Conservation (phyloP, 1,139 yeast species). For the Pichia sp. region DNA sequence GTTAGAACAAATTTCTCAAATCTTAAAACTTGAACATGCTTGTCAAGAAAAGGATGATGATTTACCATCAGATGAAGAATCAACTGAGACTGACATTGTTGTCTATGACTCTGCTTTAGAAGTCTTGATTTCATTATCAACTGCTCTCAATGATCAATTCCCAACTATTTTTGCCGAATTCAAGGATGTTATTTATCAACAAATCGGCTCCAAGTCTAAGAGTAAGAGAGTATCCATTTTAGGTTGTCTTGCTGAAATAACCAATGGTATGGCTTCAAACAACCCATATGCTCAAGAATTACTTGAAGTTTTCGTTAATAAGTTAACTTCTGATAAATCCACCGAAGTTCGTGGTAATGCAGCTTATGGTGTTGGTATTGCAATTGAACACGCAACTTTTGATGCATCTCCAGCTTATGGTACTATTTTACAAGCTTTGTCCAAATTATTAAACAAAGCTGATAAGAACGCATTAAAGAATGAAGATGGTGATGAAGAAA, state of each 20-base stretch:
- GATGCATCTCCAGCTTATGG: constrained; percentile 62
- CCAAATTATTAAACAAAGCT: constrained; percentile 70
- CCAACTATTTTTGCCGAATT: constrained; percentile 60
- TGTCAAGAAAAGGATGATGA: constrained; percentile 55
- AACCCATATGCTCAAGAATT: constrained; percentile 66
- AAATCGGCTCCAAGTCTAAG: constrained; percentile 58
- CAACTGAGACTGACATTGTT: constrained; percentile 83
- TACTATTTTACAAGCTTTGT: constrained; percentile 64
- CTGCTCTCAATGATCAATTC: constrained; percentile 70
- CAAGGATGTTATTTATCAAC: constrained; percentile 55
- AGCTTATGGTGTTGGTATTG: constrained; percentile 89
- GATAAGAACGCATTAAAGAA: constrained; percentile 55
- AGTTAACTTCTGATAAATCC: constrained; percentile 68
- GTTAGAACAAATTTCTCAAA: constrained; percentile 60
- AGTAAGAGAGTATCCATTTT: constrained; percentile 75
- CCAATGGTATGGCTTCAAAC: constrained; percentile 61
- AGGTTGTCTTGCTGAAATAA: constrained; percentile 88
- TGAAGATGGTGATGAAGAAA: constrained; percentile 56
- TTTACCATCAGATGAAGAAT: constrained; percentile 31
- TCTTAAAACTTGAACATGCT: constrained; percentile 73
- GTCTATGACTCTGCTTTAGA: constrained; percentile 82
- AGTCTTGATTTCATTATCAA: constrained; percentile 68
- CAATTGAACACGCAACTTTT: constrained; percentile 51
- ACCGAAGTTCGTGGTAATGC: constrained; percentile 92
- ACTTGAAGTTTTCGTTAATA: constrained; percentile 58